Base-by-base conservation (phyloP, 2,329 filamentous ascomycete genomes). In the Bipolaris cookei region DNA sequence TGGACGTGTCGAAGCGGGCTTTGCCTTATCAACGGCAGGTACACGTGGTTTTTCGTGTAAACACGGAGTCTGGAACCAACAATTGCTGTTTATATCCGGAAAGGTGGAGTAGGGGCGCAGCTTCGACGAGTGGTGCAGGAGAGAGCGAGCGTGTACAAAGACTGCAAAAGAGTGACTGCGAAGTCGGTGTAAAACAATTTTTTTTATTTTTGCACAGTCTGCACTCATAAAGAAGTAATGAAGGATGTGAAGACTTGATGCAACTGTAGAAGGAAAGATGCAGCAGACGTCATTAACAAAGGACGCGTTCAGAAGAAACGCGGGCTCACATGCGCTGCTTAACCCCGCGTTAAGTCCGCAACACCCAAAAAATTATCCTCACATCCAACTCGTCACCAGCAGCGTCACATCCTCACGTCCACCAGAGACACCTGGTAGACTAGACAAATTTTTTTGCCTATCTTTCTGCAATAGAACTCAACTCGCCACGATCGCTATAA, bases 311-410 rank as follows among this genome's bases (percentile, higher is more conserved):
- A 52, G 49, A 37, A 51, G 48, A 23, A 50, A 44, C 65, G 64
- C 66, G 62, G 56, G 56, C 52, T 58, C 65, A 69, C 65, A 58
- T 52, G 39, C 41, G 50, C 62, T 10, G 23, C 23, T 32, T 67
- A 67, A 56, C 38, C 44, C 56, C 46, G 69, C 66, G 62, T 66
- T 68, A 68, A 61, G 30, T 42, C 42, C 38, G 45, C 58, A 60
- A 60, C 55, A 50, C 60, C 64, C 61, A 69, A 69, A 70, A 71
- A 44, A 59, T 64, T 61, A 49, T 59, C 46, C 37, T 50, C 57
- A 54, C 45, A 56, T 64, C 51, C 57, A 57, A 50, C 42, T 41
- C 25, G 48, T 52, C 48, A 43, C 37, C 30, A 52, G n/a, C 16
- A 18, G 14, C 14, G 8, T 16, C 14, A 23, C 37, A 11, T 25